Percentiles rank a stretch among this genome's conserved stretches.
phyloP scores from a whole-genome alignment of 805 yeast genomes.

The Starmerella vaccinii region DNA sequence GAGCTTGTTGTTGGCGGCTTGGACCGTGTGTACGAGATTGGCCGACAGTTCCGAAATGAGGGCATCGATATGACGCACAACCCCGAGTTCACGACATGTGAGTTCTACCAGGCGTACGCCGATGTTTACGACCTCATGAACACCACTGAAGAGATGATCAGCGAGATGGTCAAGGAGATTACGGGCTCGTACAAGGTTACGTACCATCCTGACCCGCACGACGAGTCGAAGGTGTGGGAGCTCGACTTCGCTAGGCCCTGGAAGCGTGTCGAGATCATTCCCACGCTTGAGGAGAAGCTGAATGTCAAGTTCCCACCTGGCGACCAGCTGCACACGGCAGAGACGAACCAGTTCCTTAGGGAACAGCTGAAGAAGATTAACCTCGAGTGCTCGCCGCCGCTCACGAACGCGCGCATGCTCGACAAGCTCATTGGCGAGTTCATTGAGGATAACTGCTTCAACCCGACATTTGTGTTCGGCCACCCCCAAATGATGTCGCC shows the following conservation, averaged over 20 bases:
- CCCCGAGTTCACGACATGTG: slow-evolving; percentile 98
- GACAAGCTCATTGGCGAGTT: slow-evolving; percentile 95
- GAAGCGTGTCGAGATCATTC: slow-evolving; percentile 97
- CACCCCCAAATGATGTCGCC: slow-evolving; percentile 99
- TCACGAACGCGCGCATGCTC: slow-evolving; percentile 97
- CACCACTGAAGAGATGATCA: slow-evolving; percentile 75
- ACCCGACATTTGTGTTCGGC: slow-evolving; percentile 96
- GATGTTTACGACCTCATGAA: slow-evolving; percentile 94
- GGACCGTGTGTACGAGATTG: slow-evolving; percentile 97
- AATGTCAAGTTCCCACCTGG: slow-evolving; percentile 92
- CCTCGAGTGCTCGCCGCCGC: slow-evolving; percentile 80
- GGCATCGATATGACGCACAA: slow-evolving; percentile 98
- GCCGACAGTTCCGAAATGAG: slow-evolving; percentile 97
- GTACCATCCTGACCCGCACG: slow-evolving; percentile 93
- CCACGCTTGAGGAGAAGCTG: slow-evolving; percentile 78
- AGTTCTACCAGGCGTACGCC: slow-evolving; percentile 95
- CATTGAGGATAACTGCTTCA: slow-evolving; percentile 79
- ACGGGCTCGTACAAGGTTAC: slow-evolving; percentile 77
- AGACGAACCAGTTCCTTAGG: slow-evolving; percentile 84
- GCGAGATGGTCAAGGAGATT: slow-evolving; percentile 94
- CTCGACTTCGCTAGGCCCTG: slow-evolving; percentile 92
- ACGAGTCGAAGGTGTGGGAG: slow-evolving; percentile 51
- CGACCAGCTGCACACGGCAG: slow-evolving; percentile 84
- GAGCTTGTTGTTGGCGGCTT: slow-evolving; percentile 96
- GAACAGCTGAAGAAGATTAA: slow-evolving; percentile 65